Evolutionary conservation across 225 moss, liverwort and hornwort species (phyloP), one percentile per base, ranked within the genome.

Genomic region (Asterella californica): DNA sequence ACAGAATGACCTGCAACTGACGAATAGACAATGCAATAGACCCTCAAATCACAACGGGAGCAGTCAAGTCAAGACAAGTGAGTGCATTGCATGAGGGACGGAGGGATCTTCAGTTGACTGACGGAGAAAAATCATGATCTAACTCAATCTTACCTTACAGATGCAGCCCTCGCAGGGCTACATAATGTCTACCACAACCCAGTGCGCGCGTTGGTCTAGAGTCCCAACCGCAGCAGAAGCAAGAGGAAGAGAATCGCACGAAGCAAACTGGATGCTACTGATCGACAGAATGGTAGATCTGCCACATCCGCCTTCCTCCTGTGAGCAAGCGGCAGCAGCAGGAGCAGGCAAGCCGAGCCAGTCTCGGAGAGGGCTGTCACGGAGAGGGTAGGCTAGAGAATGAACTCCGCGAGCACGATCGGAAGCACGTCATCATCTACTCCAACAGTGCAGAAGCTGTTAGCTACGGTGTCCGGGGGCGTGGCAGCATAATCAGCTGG

Each of bases 381-480:
- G 38, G 54, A 33, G 57, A 14, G 60, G 21, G 57, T 2, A 33
- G 76, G 59, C 25, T 34, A 36, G 57, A 76, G 76, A 73, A 42
- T 37, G 60, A 37, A 25, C 27, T 32, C 33, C 24, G 76, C 24
- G 76, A 59, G 19, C 76, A 76, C 57, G 76, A 60, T 38, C 59
- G 49, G 25, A n/a, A 59, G 34, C 76, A 76, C 76, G 76, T 76
- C 76, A 21, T 76, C 76, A 76, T 76, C 57, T 34, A 33, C 57
- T 50, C 54, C 59, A 24, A 76, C 76, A 57, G 76, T 76, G 52
- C 53, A 22, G 1, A 42, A 38, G 69, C 52, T 74, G 24, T 53
- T 71, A 33, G 59, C 57, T 19, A 42, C n/a, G n/a, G n/a, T n/a
- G n/a, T 42, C 76, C 76, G 57, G 57, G 59, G 76, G 76, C 76